Evolutionary conservation across 2,329 filamentous ascomycete species (phyloP).

Genomic region (Celoporthe dispersa): DNA sequence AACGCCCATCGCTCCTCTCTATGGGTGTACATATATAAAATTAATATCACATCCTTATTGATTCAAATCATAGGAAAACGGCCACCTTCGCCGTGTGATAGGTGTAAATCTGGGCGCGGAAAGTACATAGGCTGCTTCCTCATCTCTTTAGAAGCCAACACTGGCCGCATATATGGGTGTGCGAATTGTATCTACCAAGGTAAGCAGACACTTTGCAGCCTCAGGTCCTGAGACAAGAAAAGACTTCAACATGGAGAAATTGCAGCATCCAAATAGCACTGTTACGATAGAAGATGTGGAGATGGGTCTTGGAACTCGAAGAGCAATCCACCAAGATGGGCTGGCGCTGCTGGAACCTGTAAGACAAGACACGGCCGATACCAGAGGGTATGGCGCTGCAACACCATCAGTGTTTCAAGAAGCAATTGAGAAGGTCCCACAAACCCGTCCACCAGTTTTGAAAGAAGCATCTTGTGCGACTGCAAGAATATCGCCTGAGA

Average conservation of each 20-base stretch:
- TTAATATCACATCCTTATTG: constrained; percentile 13
- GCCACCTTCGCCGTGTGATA: constrained; percentile 10
- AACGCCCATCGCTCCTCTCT: background rate
- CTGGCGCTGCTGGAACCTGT: background rate
- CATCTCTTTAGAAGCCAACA: background rate
- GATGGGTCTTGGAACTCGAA: background rate
- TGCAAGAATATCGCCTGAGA: background rate
- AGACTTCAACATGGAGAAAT: background rate
- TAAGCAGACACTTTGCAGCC: constrained; percentile 22
- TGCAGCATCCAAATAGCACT: background rate
- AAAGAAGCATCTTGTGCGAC: background rate
- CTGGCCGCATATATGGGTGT: constrained; percentile 14
- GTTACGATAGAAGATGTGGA: background rate
- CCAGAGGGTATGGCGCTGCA: background rate
- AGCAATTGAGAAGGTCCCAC: background rate
- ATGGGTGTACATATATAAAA: constrained; percentile 12
- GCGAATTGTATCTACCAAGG: constrained; percentile 21
- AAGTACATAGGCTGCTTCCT: constrained; percentile 17
- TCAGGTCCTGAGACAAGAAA: constrained; percentile 6
- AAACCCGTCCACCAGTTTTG: no score
- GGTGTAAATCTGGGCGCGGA: constrained; percentile 6
- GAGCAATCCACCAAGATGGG: background rate
- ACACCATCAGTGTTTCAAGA: background rate
- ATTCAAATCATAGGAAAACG: constrained; percentile 13
- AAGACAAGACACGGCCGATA: background rate